Evolutionary conservation across 2,329 filamentous ascomycete genomes (phyloP), one percentile per base, ranked within the genome.

Genomic region (Sarocladiaceae sp.): DNA sequence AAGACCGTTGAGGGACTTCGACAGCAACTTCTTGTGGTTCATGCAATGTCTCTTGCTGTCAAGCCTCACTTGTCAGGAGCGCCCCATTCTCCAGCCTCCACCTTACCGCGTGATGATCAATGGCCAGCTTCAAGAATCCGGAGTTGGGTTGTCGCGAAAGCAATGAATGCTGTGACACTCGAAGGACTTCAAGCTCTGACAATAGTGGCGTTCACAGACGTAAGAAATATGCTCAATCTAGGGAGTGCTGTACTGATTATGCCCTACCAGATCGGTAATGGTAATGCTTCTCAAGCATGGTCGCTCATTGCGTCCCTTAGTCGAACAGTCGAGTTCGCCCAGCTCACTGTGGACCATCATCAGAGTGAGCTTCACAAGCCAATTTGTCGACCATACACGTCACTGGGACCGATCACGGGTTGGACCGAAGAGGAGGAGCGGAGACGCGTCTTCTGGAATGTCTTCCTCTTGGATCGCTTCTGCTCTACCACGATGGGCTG

Each of bases 381-480:
- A 10, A 33, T 33, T 10, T 33, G 29, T 33, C 29, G 29, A 33
- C 29, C 29, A 10, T 33, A 33, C 29, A 33, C 29, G 15, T 33
- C 29, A 8, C 58, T 74, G 0, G 40, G 55, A 36, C 56, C 62
- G 0, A 61, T 59, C 2, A 56, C 58, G 2, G 61, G 55, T 20
- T 73, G 70, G 71, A 58, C 58, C 1, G 69, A 72, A 52, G 58
- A 60, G 2, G 71, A 73, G 54, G 69, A 71, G 52, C 56, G 70
- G 7, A 59, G 71, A 2, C 58, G 70, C 1, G 64, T 73, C 3
- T 73, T 72, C 52, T 73, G 71, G 71, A 70, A 65, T 12, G 62
- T 71, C 3, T 73, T 73, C 53, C 56, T 67, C 2, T 59, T 72
- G 52, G 70, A 73, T 33, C 60, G 70, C 6, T 74, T 75, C 62